These are phyloP conservation scores for Chondrostereum purpureum DNA, from an alignment of 1,284 basidiomycete species.

Conservation along the genomic window DNA sequence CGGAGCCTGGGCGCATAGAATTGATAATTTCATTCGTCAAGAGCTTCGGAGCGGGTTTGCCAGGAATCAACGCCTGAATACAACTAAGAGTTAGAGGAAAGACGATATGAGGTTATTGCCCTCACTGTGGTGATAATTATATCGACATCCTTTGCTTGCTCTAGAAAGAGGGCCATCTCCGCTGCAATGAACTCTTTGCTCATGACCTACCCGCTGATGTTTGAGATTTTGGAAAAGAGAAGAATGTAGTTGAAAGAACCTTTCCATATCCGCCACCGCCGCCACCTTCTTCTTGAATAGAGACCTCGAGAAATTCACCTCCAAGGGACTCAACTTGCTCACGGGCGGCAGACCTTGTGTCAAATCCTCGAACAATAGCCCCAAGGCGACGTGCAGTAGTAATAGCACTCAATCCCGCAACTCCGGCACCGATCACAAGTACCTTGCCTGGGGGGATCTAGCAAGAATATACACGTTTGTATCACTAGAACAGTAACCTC, in stretches of 20 bases:
- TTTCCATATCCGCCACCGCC: conserved; percentile 84
- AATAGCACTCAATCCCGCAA: conserved; percentile 81
- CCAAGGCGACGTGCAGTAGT: conserved; percentile 76
- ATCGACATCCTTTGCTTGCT: conserved; percentile 81
- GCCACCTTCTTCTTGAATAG: conserved; percentile 71
- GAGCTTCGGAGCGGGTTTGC: conserved; percentile 76
- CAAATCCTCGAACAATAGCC: conserved; percentile 81
- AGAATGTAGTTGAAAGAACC: conserved; percentile 18
- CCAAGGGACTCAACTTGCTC: conserved; percentile 85
- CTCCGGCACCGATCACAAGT: conserved; percentile 79
- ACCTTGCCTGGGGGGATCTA: conserved; percentile 84
- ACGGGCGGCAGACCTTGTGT: conserved; percentile 74
- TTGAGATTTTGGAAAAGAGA: not conserved
- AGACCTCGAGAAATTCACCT: conserved; percentile 79
- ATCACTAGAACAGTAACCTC: conserved; percentile 1
- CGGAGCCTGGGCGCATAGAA: conserved; percentile 83
- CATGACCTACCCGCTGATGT: conserved; percentile 43
- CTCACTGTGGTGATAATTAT: conserved; percentile 78
- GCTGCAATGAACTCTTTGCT: conserved; percentile 84
- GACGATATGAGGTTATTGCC: conserved; percentile 2
- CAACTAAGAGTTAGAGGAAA: conserved; percentile 3
- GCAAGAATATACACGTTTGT: conserved; percentile 5
- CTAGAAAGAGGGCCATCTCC: conserved; percentile 82
- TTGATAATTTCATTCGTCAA: conserved; percentile 79
- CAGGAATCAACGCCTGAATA: conserved; percentile 68